Conservation (phyloP, 1,284 basidiomycete species). For the Amylostereum areolatum region DNA sequence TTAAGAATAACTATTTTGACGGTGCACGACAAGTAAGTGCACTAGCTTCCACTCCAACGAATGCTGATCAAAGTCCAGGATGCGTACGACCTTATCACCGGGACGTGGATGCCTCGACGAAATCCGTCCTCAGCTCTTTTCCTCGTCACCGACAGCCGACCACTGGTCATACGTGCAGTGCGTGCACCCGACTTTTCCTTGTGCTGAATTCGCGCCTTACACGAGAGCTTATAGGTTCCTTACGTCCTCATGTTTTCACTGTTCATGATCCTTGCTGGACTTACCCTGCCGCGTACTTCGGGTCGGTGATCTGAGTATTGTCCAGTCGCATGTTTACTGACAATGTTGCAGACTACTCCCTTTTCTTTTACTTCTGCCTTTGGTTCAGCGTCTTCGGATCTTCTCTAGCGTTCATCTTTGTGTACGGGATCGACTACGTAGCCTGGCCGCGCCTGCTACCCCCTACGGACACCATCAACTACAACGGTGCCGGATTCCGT, state of each 20-base stretch:
- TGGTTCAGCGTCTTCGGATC: slow-evolving; percentile 66
- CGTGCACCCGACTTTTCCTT: slow-evolving; percentile 23
- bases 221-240: slow-evolving; percentile 60
- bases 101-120: slow-evolving; percentile 78
- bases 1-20: slow-evolving; percentile 98
- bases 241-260: slow-evolving; percentile 76
- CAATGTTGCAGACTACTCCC: slow-evolving; percentile 60
- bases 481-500: slow-evolving; percentile 82
- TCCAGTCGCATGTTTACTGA: slow-evolving; percentile 35
- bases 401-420: slow-evolving; percentile 65
- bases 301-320: slow-evolving; percentile 43
- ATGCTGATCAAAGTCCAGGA: slow-evolving; percentile 44
- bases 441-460: slow-evolving; percentile 91
- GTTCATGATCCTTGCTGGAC: slow-evolving; percentile 82
- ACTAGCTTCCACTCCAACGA: slow-evolving; percentile 6
- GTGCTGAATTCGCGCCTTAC: slow-evolving; percentile 7
- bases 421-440: slow-evolving; percentile 84
- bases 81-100: slow-evolving; percentile 92
- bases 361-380: slow-evolving; percentile 73
- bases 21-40: slow-evolving; percentile 75
- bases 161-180: slow-evolving; percentile 78
- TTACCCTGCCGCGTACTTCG: slow-evolving; percentile 79
- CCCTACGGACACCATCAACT: slow-evolving; percentile 80
- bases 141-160: slow-evolving; percentile 73
- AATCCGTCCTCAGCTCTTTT: slow-evolving; percentile 60